Percentiles rank a stretch among this genome's conserved stretches.
Conservation (phyloP, 805 yeast species). For the Starmerella tilneyi region DNA sequence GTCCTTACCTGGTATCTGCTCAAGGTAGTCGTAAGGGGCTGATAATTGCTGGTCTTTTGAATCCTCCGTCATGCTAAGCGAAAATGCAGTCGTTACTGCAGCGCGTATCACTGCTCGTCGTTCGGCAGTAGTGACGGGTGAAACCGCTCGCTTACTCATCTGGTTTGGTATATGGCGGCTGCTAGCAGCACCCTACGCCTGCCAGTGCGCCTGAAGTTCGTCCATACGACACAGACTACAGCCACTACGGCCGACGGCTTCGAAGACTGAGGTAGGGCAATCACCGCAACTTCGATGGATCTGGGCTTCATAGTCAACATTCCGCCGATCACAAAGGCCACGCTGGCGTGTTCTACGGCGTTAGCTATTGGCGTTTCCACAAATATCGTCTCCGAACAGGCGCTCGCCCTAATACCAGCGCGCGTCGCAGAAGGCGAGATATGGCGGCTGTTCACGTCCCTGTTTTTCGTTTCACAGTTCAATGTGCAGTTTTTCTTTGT, state of each 20-base stretch:
- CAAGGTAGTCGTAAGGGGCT: slow-evolving; percentile 45
- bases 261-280: too few species aligned
- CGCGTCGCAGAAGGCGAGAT: slow-evolving; percentile 18
- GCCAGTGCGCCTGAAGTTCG: too few species aligned
- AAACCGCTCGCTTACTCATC: neutral
- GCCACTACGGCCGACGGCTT: too few species aligned
- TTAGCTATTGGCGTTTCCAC: slow-evolving; percentile 20
- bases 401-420: slow-evolving; percentile 14
- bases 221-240: too few species aligned
- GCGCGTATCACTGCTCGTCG: too few species aligned
- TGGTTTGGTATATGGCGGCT: neutral
- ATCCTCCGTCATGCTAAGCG: slow-evolving; percentile 3
- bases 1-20: slow-evolving; percentile 47
- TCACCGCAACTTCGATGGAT: slow-evolving; percentile 18
- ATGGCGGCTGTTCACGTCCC: slow-evolving; percentile 19
- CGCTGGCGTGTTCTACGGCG: slow-evolving; percentile 31
- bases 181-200: neutral
- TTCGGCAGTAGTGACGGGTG: too few species aligned
- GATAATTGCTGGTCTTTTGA: slow-evolving; percentile 22
- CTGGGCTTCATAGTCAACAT: slow-evolving; percentile 27
- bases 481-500: slow-evolving; percentile 5
- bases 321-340: slow-evolving; percentile 40
- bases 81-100: neutral
- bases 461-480: slow-evolving; percentile 13
- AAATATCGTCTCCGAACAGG: slow-evolving; percentile 10